phyloP scores from a whole-genome alignment of 192 early-diverging fungal species.

The Podila epigama region DNA sequence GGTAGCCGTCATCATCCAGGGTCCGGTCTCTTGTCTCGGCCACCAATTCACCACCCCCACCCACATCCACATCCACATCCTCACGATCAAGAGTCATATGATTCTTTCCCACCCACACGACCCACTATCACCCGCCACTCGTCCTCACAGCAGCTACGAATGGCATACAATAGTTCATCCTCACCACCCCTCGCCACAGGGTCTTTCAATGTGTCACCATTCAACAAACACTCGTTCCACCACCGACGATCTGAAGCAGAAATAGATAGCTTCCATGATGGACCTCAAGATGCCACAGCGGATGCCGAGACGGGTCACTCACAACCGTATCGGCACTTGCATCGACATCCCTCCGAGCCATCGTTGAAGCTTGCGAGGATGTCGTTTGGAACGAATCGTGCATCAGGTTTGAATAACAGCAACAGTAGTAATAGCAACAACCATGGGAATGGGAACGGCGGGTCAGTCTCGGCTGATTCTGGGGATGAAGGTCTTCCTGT shows the following conservation, averaged over 20 bases:
- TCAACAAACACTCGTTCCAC: slow-evolving; percentile 1
- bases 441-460: slow-evolving; percentile 1
- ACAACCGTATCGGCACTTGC: not conserved
- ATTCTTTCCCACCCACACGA: slow-evolving; percentile 11
- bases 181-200: not conserved
- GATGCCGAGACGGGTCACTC: not conserved
- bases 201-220: not conserved
- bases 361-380: too few species aligned
- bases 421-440: too few species aligned
- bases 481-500: slow-evolving; percentile 9
- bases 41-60: not conserved
- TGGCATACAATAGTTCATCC: not conserved
- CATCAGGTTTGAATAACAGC: not conserved
- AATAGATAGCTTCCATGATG: too few species aligned
- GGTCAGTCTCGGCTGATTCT: slow-evolving; percentile 13
- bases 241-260: not conserved
- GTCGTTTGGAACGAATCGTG: not conserved
- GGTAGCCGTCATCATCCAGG: too few species aligned
- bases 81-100: slow-evolving; percentile 1
- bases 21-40: too few species aligned
- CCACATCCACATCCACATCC: not conserved
- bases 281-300: not conserved
- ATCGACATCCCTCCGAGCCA: slow-evolving; percentile 17
- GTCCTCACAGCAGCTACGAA: not conserved
- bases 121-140: slow-evolving; percentile 14